A percentile compares a stretch with the other conserved stretches of the same genome.
Evolutionary conservation across 1,284 basidiomycete genomes (phyloP).

Genomic region (Gymnopus androsaceus): DNA sequence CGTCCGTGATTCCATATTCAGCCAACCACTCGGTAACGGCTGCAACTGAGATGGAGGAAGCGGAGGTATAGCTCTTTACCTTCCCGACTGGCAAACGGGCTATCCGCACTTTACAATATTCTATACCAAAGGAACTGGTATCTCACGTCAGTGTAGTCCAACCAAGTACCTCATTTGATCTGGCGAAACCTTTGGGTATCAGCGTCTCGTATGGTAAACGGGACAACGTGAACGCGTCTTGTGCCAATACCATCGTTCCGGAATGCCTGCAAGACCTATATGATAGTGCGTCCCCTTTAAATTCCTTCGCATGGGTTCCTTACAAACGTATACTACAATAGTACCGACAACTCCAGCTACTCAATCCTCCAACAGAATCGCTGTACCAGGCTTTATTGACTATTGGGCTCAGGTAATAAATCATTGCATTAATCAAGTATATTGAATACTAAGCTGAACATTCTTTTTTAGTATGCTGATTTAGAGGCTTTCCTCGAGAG

Average conservation of each 20-base stretch:
- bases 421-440: not conserved
- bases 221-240: slow-evolving; percentile 31
- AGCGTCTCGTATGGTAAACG: not conserved
- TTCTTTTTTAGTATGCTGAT: slow-evolving; percentile 42
- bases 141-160: slow-evolving; percentile 42
- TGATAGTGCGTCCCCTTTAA: too few relatives aligned
- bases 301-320: too few relatives aligned
- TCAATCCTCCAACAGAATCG: slow-evolving; percentile 38
- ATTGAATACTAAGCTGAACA: not conserved
- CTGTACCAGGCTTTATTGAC: slow-evolving; percentile 43
- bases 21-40: slow-evolving; percentile 47
- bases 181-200: not conserved
- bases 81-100: slow-evolving; percentile 30
- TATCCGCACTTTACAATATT: slow-evolving; percentile 45
- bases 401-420: slow-evolving; percentile 25
- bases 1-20: slow-evolving; percentile 35
- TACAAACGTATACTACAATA: too few relatives aligned
- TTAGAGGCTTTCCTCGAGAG: slow-evolving; percentile 43
- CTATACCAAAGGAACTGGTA: slow-evolving; percentile 39
- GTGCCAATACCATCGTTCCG: slow-evolving; percentile 35
- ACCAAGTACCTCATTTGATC: slow-evolving; percentile 44
- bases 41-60: slow-evolving; percentile 37
- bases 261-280: slow-evolving; percentile 44
- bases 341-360: slow-evolving; percentile 36
- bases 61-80: slow-evolving; percentile 37